A percentile compares a stretch with the other conserved stretches of the same genome.
Conservation (phyloP, 2,329 filamentous ascomycete genomes). For the Pseudogymnoascus sp. region DNA sequence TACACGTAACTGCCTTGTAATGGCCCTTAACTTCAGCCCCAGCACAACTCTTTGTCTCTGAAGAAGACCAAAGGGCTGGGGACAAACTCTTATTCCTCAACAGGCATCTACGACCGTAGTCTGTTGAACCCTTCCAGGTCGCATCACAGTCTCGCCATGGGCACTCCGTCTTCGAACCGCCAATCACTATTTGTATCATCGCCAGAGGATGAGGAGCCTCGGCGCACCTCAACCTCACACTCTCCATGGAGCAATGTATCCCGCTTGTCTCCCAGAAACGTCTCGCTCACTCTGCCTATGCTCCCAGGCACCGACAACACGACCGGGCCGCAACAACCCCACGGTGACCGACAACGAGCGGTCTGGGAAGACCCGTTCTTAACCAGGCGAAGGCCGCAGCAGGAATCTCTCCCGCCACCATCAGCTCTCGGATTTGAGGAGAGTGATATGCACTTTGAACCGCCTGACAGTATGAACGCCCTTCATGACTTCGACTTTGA, state of each 20-base stretch:
- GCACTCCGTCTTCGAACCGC: background rate
- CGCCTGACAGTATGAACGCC: background rate
- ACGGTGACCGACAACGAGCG: background rate
- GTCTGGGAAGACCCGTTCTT: background rate
- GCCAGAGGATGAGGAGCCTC: background rate
- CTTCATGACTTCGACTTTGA: background rate
- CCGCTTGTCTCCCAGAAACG: background rate
- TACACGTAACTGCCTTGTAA: background rate
- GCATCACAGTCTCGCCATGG: slow-evolving; percentile 5
- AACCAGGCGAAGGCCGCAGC: background rate
- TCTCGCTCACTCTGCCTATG: background rate
- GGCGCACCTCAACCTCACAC: background rate
- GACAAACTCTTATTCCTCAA: background rate
- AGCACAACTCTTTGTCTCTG: background rate
- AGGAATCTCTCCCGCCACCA: background rate
- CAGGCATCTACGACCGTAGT: background rate
- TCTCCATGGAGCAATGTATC: background rate
- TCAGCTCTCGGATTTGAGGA: background rate
- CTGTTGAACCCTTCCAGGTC: background rate
- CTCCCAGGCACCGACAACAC: background rate
- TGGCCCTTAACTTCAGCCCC: background rate
- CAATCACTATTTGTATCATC: slow-evolving; percentile 4
- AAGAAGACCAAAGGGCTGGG: background rate
- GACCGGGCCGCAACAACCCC: background rate
- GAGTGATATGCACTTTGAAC: background rate